Base-by-base conservation (phyloP, 495 filamentous ascomycete species). In the Antarctomyces pellizariae region DNA sequence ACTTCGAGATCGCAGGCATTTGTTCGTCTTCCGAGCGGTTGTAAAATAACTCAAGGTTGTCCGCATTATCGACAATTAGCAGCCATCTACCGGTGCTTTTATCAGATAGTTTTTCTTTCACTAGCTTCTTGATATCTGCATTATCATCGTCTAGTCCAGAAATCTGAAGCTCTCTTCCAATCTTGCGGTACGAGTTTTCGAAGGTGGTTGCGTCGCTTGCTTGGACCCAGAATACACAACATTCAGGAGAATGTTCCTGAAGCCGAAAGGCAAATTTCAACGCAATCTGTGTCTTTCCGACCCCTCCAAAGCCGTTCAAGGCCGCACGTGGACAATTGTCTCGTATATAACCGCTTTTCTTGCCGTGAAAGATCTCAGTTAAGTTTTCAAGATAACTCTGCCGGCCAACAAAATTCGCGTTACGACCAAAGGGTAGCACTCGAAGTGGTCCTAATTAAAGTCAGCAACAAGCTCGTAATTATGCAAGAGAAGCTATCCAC, bases 261-360 rank as follows among this genome's bases (percentile, higher is more conserved):
- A 41, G 37, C 24, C 29, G 15, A 33, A 44, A 45, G 13, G 40
- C 43, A 18, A 38, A 41, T 12, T 46, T 30, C n/a, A 47, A 19
- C 0, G 49, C 52, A 13, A 67, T 39, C 26, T 62, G 38, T 12
- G 60, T 58, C 31, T 64, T 66, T 0, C 57, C 57, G 1, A 57
- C 38, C 0, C 58, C 60, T 0, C 57, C 59, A 2, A 63, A 44
- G 0, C 60, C 61, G 20, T 32, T 30, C 1, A 66, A 23, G 0
- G 53, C 48, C 2, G 45, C 27, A 2, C 32, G 21, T 25, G 10
- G 32, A 26, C 32, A 35, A 9, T 24, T 16, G 32, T 9, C 28
- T 12, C 16, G 24, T 28, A n/a, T n/a, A n/a, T n/a, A n/a, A n/a
- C n/a, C n/a, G n/a, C n/a, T n/a, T n/a, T n/a, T n/a, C n/a, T n/a